Conservation (phyloP, 192 early-diverging fungal genomes). For the Phlyctochytrium arcticum region DNA sequence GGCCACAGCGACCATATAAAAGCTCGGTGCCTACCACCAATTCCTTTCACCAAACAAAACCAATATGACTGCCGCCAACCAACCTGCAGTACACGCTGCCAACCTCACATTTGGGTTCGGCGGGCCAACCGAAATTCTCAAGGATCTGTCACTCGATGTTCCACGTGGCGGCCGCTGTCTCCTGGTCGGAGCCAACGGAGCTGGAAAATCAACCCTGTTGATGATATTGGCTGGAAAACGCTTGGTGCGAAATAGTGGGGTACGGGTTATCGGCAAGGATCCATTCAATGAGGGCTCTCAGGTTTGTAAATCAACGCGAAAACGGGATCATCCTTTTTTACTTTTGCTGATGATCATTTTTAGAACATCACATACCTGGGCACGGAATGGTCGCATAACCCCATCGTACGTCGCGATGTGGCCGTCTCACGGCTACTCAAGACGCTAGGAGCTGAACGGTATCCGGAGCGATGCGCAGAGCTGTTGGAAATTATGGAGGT, state of each 20-base stretch:
- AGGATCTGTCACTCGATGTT: slow-evolving; percentile 48
- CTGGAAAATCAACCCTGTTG: slow-evolving; percentile 64
- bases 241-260: slow-evolving; percentile 44
- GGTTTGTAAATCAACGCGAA: slow-evolving; percentile 24
- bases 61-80: neutral
- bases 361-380: slow-evolving; percentile 71
- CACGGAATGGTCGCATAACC: slow-evolving; percentile 77
- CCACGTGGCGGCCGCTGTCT: slow-evolving; percentile 58
- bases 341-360: neutral
- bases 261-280: slow-evolving; percentile 59
- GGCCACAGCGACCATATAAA: neutral
- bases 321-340: neutral
- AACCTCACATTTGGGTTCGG: slow-evolving; percentile 59
- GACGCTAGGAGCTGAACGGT: slow-evolving; percentile 56
- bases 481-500: slow-evolving; percentile 72
- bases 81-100: slow-evolving; percentile 44
- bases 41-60: slow-evolving; percentile 1
- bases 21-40: neutral
- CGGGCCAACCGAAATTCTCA: slow-evolving; percentile 52
- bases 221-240: slow-evolving; percentile 69
- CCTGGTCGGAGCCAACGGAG: slow-evolving; percentile 72
- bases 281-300: slow-evolving; percentile 59
- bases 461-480: slow-evolving; percentile 46
- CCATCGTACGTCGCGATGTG: slow-evolving; percentile 65
- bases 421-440: slow-evolving; percentile 61